These are phyloP conservation scores for Auriscalpium microsporum DNA, from an alignment of 768 basidiomycete species.

Conservation along the genomic window DNA sequence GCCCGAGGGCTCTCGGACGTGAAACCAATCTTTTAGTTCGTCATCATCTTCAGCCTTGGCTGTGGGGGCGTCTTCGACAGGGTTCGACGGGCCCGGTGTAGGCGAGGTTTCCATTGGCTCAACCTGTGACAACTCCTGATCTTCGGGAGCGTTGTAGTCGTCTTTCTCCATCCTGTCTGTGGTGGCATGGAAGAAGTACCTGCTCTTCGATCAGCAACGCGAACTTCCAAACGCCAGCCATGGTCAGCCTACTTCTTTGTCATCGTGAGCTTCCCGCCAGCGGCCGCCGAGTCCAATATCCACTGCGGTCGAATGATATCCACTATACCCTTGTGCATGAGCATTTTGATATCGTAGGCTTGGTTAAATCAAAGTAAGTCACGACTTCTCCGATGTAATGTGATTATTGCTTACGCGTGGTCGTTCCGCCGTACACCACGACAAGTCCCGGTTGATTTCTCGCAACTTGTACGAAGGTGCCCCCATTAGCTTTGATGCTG, in stretches of 20 bases:
- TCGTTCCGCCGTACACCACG: constrained; percentile 62
- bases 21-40: constrained; percentile 12
- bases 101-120: constrained; percentile 27
- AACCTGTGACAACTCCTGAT: constrained; percentile 20
- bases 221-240: not conserved
- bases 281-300: constrained; percentile 70
- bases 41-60: constrained; percentile 10
- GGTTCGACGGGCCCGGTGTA: constrained; percentile 1
- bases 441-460: constrained; percentile 43
- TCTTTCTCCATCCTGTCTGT: constrained; percentile 36
- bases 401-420: constrained; percentile 45
- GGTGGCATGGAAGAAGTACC: constrained; percentile 77
- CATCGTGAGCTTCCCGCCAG: constrained; percentile 48
- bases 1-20: constrained; percentile 7
- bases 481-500: constrained; percentile 69
- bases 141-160: constrained; percentile 34
- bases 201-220: constrained; percentile 18
- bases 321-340: constrained; percentile 60
- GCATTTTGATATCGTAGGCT: constrained; percentile 66
- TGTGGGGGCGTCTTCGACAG: not conserved
- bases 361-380: not conserved
- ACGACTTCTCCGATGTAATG: not conserved
- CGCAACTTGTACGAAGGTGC: constrained; percentile 53
- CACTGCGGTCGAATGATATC: constrained; percentile 78
- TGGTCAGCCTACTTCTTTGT: constrained; percentile 46